These are phyloP conservation scores for Rubus idaeus DNA, from an alignment of 306 rosid species.

Conservation along the genomic window DNA sequence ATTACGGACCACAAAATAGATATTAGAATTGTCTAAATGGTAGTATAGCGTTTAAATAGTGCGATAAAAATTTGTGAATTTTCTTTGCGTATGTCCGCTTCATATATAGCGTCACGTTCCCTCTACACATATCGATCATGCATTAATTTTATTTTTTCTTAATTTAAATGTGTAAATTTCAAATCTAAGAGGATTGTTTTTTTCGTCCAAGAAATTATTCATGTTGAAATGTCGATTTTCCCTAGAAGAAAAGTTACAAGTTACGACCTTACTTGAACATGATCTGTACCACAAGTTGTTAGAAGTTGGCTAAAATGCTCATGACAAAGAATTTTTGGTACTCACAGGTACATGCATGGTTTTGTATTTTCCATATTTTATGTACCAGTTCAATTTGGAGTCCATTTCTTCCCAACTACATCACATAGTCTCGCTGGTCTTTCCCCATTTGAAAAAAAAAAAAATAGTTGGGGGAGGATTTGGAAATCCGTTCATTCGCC, in stretches of 20 bases:
- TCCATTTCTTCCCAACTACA: neutral
- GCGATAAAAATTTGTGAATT: too few species aligned
- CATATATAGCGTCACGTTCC: neutral
- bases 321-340: neutral
- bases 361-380: neutral
- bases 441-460: neutral
- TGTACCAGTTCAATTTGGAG: neutral
- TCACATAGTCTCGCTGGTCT: neutral
- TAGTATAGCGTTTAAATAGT: too few species aligned
- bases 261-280: too few species aligned
- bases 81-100: too few species aligned
- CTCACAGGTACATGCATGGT: neutral
- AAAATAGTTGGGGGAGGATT: neutral
- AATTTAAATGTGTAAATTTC: too few species aligned
- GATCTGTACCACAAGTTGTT: too few species aligned
- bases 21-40: too few species aligned
- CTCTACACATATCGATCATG: neutral
- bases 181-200: too few species aligned
- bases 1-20: too few species aligned
- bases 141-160: neutral
- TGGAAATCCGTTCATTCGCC: neutral
- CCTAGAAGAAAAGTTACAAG: neutral
- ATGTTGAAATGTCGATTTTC: neutral
- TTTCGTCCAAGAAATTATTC: neutral
- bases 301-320: neutral